A percentile compares a stretch with the other conserved stretches of the same genome.
These are phyloP conservation scores for Trichoderma simmonsii DNA, from an alignment of 2,329 filamentous ascomycete species.

Conservation along the genomic window DNA sequence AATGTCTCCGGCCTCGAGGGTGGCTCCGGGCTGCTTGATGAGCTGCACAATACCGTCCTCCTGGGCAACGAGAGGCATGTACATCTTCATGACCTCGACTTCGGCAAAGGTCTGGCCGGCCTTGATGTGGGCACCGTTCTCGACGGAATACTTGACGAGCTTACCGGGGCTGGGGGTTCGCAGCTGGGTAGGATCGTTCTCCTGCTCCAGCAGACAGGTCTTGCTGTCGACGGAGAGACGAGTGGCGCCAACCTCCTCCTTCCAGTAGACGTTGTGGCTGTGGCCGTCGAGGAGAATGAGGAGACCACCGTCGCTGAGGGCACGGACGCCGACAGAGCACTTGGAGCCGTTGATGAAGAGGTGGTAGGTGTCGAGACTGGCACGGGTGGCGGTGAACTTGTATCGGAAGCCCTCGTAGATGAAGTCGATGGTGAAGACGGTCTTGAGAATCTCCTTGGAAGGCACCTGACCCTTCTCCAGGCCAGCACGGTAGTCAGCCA, in stretches of 20 bases:
- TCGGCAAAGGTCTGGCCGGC: constrained; percentile 93
- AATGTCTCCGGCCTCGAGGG: constrained; percentile 95
- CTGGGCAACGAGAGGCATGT: constrained; percentile 94
- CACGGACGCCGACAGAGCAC: constrained; percentile 87
- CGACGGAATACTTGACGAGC: constrained; percentile 95
- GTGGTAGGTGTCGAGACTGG: constrained; percentile 90
- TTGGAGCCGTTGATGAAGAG: constrained; percentile 99
- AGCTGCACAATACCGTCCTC: constrained; percentile 96
- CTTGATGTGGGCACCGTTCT: constrained; percentile 89
- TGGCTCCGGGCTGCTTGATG: constrained; percentile 98
- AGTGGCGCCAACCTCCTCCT: constrained; percentile 94
- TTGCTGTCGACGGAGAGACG: constrained; percentile 96
- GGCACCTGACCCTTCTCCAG: constrained; percentile 97
- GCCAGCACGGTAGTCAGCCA: constrained; percentile 80
- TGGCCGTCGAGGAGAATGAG: constrained; percentile 86
- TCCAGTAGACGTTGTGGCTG: constrained; percentile 99
- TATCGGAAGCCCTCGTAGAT: constrained; percentile 97
- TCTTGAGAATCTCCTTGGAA: constrained; percentile 94
- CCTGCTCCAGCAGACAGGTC: constrained; percentile 95
- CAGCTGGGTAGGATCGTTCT: constrained; percentile 97
- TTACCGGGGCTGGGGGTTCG: constrained; percentile 94
- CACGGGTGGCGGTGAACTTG: constrained; percentile 96
- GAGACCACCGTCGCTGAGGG: constrained; percentile 89
- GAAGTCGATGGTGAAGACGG: constrained; percentile 95
- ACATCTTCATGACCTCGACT: constrained; percentile 99